These are phyloP conservation scores for Aureoboletus auriporus DNA, from an alignment of 768 basidiomycete species.

Conservation along the genomic window DNA sequence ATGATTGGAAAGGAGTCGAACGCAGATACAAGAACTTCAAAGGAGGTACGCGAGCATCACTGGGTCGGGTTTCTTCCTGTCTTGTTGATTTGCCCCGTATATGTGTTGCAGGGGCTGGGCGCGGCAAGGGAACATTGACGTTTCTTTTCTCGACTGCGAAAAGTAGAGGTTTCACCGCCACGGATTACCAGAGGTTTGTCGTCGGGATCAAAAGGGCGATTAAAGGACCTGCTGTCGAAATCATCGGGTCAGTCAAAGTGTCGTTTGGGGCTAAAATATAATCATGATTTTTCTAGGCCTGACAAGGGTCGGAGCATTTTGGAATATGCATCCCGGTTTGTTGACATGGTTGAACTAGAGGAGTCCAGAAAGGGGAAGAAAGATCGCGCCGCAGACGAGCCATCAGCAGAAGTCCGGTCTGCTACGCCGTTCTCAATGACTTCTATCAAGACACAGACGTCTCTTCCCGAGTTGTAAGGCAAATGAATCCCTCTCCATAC, in stretches of 20 bases:
- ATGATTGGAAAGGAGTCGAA: slow-evolving; percentile 8
- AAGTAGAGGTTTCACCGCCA: slow-evolving; percentile 12
- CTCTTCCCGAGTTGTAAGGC: slow-evolving; percentile 15
- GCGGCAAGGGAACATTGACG: slow-evolving; percentile 5
- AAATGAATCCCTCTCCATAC: background rate
- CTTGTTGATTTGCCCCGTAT: background rate
- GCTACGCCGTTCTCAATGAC: slow-evolving; percentile 16
- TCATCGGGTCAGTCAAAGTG: slow-evolving; percentile 12
- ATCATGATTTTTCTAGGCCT: slow-evolving; percentile 15
- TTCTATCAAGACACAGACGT: slow-evolving; percentile 11
- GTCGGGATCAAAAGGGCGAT: slow-evolving; percentile 7
- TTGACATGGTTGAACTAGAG: slow-evolving; percentile 16
- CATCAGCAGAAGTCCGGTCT: slow-evolving; percentile 6
- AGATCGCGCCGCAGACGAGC: background rate
- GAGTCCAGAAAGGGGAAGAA: slow-evolving; percentile 2
- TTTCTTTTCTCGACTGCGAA: slow-evolving; percentile 22
- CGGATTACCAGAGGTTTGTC: slow-evolving; percentile 22
- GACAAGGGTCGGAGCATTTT: slow-evolving; percentile 12
- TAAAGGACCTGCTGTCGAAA: background rate
- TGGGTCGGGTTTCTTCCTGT: background rate
- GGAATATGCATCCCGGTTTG: background rate
- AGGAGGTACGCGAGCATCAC: slow-evolving; percentile 20
- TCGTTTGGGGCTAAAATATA: background rate
- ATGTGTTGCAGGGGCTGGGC: slow-evolving; percentile 13
- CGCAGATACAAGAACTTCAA: slow-evolving; percentile 17